Base-by-base conservation (phyloP, 192 early-diverging fungal genomes). In the Coemansia sp. region DNA sequence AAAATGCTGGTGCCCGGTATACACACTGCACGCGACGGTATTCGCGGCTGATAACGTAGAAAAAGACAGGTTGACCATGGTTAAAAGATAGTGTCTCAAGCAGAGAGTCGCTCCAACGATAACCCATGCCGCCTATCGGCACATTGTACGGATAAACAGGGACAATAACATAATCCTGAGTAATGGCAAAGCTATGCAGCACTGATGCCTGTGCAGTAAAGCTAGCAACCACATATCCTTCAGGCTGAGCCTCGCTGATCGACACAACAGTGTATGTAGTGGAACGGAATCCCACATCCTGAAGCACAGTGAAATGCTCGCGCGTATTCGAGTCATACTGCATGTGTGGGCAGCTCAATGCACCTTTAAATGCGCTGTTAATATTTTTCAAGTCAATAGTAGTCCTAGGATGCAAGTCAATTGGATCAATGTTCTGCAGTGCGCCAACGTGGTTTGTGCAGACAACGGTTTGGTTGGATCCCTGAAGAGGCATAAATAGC, bases 151-250 rank as follows among this genome's bases (percentile, higher is more conserved):
- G 90, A 56, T 80, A 88, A 5, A 87, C 67, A 10, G 87, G 88
- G 41, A 92, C 73, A 25, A 94, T 73, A 7, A 94, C 82, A 62
- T 91, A 92, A 30, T 86, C 78, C 7, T 78, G 84, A 0, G 93
- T 94, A 23, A 90, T 70, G 0, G 87, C 81, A 76, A 94, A 93
- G 34, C 88, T 89, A 68, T 92, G 90, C 28, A 92, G 81, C 60
- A 90, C 84, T 5, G 86, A 87, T 16, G 88, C 81, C 51, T 86
- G 86, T 23, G 88, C 86, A 7, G 65, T 67, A 7, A 93, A 84
- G 18, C 73, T 80, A 7, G 85, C 87, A 52, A 92, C 83, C 12
- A 88, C 56, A 21, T 80, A 73, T 8, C 90, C 90, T 22, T 84
- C 79, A 10, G 90, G 86, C 27, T 88, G 74, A 18, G 80, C 73